Base-by-base conservation (phyloP, 2,329 filamentous ascomycete genomes). In the Cladosporium phlei region DNA sequence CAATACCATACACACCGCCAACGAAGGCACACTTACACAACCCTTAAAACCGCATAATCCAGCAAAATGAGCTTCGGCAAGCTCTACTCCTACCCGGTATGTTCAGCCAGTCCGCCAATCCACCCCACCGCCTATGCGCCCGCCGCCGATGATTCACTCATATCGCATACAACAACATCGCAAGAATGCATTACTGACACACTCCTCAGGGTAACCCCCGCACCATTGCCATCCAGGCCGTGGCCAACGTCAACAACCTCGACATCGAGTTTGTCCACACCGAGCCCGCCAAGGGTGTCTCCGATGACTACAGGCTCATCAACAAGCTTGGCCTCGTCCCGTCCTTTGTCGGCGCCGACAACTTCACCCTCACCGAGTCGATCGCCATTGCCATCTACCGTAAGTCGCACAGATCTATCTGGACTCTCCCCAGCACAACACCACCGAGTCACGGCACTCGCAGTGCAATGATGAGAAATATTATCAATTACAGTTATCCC, bases 341-440 rank as follows among this genome's bases (percentile, higher is more conserved):
- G 57, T 85, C 89, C 66, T 97, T 98, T 68, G 80, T 91, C 64
- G 90, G 90, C 68, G 78, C 83, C 66, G 93, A 98, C 73, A 91
- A 90, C 71, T 97, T 86, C 74, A 76, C 82, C 63, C 82, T 98
- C 62, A 84, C 80, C 55, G 93, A 98, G 83, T 78, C 71, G 73
- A 90, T 97, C 64, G 93, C 93, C 71, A 91, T 98, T 66, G 88
- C 89, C 68, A 87, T 98, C 77, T 98, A 97, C 79, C 75, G 93
- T 98, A 87, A 65, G 91, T 88, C 25, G 20, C n/a, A n/a, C n/a
- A n/a, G n/a, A n/a, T n/a, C n/a, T n/a, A n/a, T 43, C n/a, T 8
- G 8, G 33, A 28, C 9, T 33, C 24, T 17, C 40, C 25, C 40
- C 48, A 52, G 49, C 44, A 35, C 45, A 46, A 29, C 52, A 7